These are phyloP conservation scores for Sporothrix inflata DNA, from an alignment of 2,329 filamentous ascomycete species.

Conservation along the genomic window DNA sequence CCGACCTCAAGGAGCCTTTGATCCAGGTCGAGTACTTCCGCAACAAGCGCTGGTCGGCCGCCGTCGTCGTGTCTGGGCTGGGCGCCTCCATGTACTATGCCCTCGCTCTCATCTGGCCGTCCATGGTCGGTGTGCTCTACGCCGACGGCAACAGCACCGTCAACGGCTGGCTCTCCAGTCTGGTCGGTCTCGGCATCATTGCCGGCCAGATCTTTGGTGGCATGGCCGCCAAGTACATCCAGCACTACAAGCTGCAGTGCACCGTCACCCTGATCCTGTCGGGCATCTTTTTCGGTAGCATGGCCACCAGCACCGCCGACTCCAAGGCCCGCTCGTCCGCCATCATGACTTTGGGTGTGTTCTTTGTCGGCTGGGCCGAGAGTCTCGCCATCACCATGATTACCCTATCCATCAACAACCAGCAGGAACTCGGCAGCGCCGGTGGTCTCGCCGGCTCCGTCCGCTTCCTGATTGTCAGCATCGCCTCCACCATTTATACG, in stretches of 20 bases:
- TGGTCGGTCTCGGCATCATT: conserved; percentile 39
- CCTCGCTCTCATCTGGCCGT: conserved; percentile 45
- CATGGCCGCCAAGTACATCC: conserved; percentile 38
- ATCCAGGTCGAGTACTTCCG: conserved; percentile 44
- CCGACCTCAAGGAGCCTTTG: conserved; percentile 42
- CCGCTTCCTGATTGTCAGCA: conserved; percentile 42
- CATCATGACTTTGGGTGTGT: conserved; percentile 40
- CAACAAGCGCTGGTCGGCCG: conserved; percentile 42
- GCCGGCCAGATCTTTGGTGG: conserved; percentile 38
- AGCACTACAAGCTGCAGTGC: conserved; percentile 42
- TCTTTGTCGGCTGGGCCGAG: conserved; percentile 45
- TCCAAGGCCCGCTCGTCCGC: conserved; percentile 37
- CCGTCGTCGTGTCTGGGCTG: conserved; percentile 41
- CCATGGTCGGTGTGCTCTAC: conserved; percentile 42
- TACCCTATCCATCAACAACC: conserved; percentile 42
- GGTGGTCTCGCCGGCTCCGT: conserved; percentile 44
- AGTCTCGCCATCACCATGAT: conserved; percentile 42
- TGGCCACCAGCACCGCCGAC: conserved; percentile 39
- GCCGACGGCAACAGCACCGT: conserved; percentile 35
- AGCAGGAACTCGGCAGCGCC: conserved; percentile 42
- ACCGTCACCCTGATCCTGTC: conserved; percentile 38
- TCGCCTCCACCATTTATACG: conserved; percentile 43
- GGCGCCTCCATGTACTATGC: conserved; percentile 46
- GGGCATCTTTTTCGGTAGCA: conserved; percentile 40
- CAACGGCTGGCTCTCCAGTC: conserved; percentile 37